Evolutionary conservation across 306 rosid genomes (phyloP), one percentile per base, ranked within the genome.

Genomic region (Acmispon strigosus): DNA sequence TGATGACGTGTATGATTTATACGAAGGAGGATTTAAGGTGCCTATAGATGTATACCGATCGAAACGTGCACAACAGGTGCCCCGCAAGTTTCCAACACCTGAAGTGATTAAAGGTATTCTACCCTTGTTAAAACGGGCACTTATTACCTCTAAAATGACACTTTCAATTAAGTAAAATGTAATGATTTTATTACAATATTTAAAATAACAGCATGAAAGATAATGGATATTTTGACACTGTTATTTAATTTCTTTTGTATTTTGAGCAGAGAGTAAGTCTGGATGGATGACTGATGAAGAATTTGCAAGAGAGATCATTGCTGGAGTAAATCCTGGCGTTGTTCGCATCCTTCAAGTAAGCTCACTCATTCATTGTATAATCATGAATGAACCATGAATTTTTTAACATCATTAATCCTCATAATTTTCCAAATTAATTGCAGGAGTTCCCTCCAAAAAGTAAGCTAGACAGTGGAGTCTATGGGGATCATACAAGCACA

Each of bases 251-350:
- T 27, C 32, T 4, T 27, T 27, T 27, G 32, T 27, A 27, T 27
- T 27, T 27, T 3, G 65, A 11, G 4, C 29, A 84, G 88, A 60
- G 55, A 56, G 81, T 20, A 77, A 36, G 10, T 62, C 78, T 64
- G 96, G 83, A 12, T 89, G 91, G 96, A 89, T 85, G 84, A 82
- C 89, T 5, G 96, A 89, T 77, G 96, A 86, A 69, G 96, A 86
- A 72, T 89, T 89, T 81, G 90, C 85, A 0, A 79, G 96, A 77
- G 96, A 89, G 41, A 84, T 84, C 66, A 56, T 86, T 62, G 91
- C 92, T 48, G 96, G 96, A 59, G 86, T 89, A 58, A 83, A 89
- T 62, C 91, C 96, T 18, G 64, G 69, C 22, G 19, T 75, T 41
- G 83, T 89, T 49, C 18, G 66, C 4, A 3, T 12, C 51, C 76